phyloP scores from a whole-genome alignment of 176 grass and related monocot species.

The Oryza nivara region DNA sequence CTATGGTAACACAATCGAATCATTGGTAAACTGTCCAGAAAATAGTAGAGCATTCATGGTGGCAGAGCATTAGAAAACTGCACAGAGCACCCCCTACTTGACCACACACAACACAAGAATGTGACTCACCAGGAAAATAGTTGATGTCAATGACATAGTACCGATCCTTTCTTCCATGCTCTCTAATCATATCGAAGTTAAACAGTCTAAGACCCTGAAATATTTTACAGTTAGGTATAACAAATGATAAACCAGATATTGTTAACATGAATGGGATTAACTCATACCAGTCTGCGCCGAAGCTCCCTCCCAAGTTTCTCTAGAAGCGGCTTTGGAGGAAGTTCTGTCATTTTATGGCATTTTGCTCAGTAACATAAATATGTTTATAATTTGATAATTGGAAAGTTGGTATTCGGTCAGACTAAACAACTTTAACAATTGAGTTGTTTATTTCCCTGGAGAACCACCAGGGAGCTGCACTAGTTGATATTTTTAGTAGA shows the following conservation, averaged over 20 bases:
- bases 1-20: neutral
- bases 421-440: constrained; percentile 7
- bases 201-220: constrained; percentile 79
- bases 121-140: constrained; percentile 72
- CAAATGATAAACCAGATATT: neutral
- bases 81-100: neutral
- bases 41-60: neutral
- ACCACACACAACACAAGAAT: neutral
- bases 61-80: neutral
- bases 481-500: constrained; percentile 1
- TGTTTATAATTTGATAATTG: constrained; percentile 24
- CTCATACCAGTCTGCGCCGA: constrained; percentile 63
- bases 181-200: constrained; percentile 89
- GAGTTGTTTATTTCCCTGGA: neutral
- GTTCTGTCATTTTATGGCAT: constrained; percentile 47
- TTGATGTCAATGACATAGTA: constrained; percentile 95
- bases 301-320: constrained; percentile 86
- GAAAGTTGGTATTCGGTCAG: constrained; percentile 4
- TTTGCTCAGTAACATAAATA: constrained; percentile 23
- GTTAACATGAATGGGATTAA: constrained; percentile 5
- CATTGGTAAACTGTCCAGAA: neutral
- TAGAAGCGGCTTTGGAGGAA: constrained; percentile 72
- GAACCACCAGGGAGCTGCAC: neutral
- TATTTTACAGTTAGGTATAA: constrained; percentile 20
- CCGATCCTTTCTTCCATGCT: constrained; percentile 67